These are phyloP conservation scores for Pseudogymnoascus sp. DNA, from an alignment of 2,329 filamentous ascomycete genomes.

Conservation along the genomic window DNA sequence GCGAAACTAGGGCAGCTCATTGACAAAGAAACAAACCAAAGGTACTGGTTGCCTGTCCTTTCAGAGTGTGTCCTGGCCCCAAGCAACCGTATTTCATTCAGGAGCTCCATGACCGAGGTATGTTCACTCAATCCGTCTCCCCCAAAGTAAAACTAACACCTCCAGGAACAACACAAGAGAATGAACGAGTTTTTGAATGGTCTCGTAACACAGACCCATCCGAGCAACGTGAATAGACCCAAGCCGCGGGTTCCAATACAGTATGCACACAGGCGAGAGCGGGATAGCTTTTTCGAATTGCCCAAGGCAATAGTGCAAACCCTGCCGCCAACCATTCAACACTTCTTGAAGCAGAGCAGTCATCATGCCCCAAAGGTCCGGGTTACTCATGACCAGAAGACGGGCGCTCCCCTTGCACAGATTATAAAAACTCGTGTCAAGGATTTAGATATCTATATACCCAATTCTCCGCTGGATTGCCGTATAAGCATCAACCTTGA, in stretches of 20 bases:
- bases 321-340: slow-evolving; percentile 57
- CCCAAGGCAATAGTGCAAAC: slow-evolving; percentile 49
- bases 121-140: slow-evolving; percentile 26
- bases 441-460: slow-evolving; percentile 82
- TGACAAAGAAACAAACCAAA: slow-evolving; percentile 61
- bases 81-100: slow-evolving; percentile 59
- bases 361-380: slow-evolving; percentile 47
- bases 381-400: slow-evolving; percentile 70
- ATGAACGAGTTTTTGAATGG: slow-evolving; percentile 82
- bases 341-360: slow-evolving; percentile 37
- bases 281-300: slow-evolving; percentile 77
- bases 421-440: slow-evolving; percentile 88
- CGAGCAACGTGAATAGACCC: slow-evolving; percentile 37
- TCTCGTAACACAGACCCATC: slow-evolving; percentile 51
- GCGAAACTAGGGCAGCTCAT: slow-evolving; percentile 83
- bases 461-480: slow-evolving; percentile 73
- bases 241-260: slow-evolving; percentile 54
- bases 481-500: slow-evolving; percentile 92
- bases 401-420: slow-evolving; percentile 61
- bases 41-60: slow-evolving; percentile 59
- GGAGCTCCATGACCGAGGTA: slow-evolving; percentile 86
- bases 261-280: slow-evolving; percentile 76
- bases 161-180: slow-evolving; percentile 66
- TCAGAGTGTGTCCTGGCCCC: slow-evolving; percentile 65
- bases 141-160: slow-evolving; percentile 1